phyloP scores from a whole-genome alignment of 2,329 filamentous ascomycete genomes.

The Botrytis tulipae region DNA sequence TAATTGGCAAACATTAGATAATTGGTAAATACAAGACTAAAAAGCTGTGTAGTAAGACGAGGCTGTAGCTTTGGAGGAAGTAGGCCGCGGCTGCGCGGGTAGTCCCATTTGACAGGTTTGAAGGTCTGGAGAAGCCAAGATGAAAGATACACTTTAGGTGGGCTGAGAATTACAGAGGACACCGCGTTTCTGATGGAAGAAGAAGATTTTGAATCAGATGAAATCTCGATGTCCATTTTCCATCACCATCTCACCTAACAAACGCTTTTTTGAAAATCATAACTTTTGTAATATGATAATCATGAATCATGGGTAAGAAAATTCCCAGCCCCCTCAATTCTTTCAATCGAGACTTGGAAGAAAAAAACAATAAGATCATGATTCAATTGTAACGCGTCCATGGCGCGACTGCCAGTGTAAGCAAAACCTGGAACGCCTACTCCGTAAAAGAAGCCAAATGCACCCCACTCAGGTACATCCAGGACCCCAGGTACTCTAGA shows the following conservation, averaged over 20 bases:
- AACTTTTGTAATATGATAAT: background rate
- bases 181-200: background rate
- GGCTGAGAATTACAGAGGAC: background rate
- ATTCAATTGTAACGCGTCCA: slow-evolving; percentile 1
- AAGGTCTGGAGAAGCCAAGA: background rate
- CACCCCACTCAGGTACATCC: slow-evolving; percentile 16
- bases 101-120: slow-evolving; percentile 20
- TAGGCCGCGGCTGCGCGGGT: slow-evolving; percentile 18
- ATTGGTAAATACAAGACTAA: background rate
- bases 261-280: slow-evolving; percentile 2
- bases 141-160: background rate
- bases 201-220: background rate
- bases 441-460: background rate
- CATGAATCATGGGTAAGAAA: slow-evolving; percentile 6
- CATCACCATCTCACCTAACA: background rate
- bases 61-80: background rate
- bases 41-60: background rate
- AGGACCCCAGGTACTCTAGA: slow-evolving; percentile 1
- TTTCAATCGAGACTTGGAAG: background rate
- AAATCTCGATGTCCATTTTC: slow-evolving; percentile 2
- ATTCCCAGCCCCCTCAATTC: slow-evolving; percentile 18
- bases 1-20: background rate
- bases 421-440: background rate
- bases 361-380: slow-evolving; percentile 3
- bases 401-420: background rate